Conservation (phyloP, 345 rosid genomes). For the Heritiera littoralis region DNA sequence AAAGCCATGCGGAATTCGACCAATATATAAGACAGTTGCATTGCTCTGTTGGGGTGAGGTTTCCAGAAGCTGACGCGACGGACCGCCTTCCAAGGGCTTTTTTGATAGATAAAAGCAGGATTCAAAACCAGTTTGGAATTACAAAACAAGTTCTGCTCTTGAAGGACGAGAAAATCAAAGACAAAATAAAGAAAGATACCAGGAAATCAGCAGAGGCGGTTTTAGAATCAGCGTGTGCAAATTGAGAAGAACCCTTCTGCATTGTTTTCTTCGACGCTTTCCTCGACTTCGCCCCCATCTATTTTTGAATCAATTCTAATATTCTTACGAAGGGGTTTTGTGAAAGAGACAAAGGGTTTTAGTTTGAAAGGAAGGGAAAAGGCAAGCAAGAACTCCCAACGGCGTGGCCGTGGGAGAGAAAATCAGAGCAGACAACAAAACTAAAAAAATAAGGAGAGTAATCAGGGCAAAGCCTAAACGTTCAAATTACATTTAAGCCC, state of each 20-base stretch:
- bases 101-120: background rate
- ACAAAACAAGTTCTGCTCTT: background rate
- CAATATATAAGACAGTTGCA: conserved; percentile 73
- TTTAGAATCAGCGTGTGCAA: conserved; percentile 30
- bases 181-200: conserved; percentile 40
- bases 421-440: too few relatives aligned
- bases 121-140: background rate
- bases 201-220: conserved; percentile 62
- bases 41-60: conserved; percentile 37
- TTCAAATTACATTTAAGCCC: too few relatives aligned
- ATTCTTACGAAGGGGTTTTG: background rate
- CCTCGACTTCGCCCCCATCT: conserved; percentile 77
- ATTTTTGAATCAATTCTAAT: background rate
- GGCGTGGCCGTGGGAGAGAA: too few relatives aligned
- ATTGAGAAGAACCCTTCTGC: conserved; percentile 52
- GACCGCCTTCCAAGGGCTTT: conserved; percentile 84
- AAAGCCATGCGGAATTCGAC: conserved; percentile 92
- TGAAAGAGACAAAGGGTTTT: too few relatives aligned
- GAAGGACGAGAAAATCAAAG: background rate
- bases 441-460: too few relatives aligned
- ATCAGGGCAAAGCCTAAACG: too few relatives aligned
- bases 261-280: conserved; percentile 60
- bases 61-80: conserved; percentile 50
- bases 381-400: too few relatives aligned
- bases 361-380: too few relatives aligned